Base-by-base conservation (phyloP, 768 basidiomycete genomes). In the Dioszegia hungarica region DNA sequence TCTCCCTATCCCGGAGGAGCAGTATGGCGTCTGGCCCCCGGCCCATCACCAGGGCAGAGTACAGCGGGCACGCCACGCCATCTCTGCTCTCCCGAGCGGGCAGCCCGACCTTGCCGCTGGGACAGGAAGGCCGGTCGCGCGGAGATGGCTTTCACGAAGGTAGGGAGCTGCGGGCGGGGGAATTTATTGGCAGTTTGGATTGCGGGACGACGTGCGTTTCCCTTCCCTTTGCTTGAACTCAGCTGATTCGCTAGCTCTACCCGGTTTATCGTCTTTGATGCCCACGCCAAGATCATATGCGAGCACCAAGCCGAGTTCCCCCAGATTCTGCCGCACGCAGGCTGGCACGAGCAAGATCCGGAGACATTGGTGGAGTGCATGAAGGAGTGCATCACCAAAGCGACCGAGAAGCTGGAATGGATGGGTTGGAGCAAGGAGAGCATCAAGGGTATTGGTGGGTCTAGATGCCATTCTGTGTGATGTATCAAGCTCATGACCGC, bases 261-360 rank as follows among this genome's bases (percentile, higher is more conserved):
- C 20, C 85, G 92, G 47, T 94, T 93, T 77, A 90, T 95, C 67
- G 78, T 95, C 56, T 94, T 95, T 70, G 86, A 95, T 79, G 80
- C 85, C 67, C 78, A 87, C 67, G 92, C 93, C 24, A 82, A 91
- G 68, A 88, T 95, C 66, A 78, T 97, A 56, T 87, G 88, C 2
- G 85, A 90, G 75, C 85, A 89, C 70, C 94, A 98, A 77, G 80
- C 85, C 12, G 94, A 98, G 76, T 97, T 97, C 73, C 85, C 89
- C 43, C 93, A 97, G 72, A 90, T 93, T 76, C 90, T 90, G 68
- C 88, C 88, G 3, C 81, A 89, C 71, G 89, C 92, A 2, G 89
- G 90, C 85, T 97, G 93, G 93, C 94, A 97, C 74, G 91, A 93
- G 61, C 95, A 98, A 75, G 87, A 94, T 72, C 85, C 90, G 0